Conservation (phyloP, 108 stramenopile genomes). For the Cyclostephanos invisitatus region DNA sequence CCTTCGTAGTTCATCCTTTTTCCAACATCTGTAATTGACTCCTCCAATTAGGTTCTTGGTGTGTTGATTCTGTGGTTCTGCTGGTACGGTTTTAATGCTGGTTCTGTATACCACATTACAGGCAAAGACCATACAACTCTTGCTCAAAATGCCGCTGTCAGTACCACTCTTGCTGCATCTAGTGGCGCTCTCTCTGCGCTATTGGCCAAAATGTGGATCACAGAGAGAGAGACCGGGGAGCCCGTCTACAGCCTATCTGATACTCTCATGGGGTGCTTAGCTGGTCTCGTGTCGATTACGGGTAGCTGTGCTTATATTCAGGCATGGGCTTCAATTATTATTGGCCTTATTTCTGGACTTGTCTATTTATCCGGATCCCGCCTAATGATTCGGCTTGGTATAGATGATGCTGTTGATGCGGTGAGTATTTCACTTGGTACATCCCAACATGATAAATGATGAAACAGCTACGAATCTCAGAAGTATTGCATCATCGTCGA, state of each 20-base stretch:
- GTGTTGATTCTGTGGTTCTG: slow-evolving; percentile 91
- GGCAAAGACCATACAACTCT: slow-evolving; percentile 49
- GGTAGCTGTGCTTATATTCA: slow-evolving; percentile 76
- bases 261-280: slow-evolving; percentile 54
- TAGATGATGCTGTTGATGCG: slow-evolving; percentile 96
- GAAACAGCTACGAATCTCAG: no score
- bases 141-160: slow-evolving; percentile 81
- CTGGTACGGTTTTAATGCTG: slow-evolving; percentile 95
- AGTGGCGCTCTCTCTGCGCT: slow-evolving; percentile 67
- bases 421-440: background rate
- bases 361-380: slow-evolving; percentile 68
- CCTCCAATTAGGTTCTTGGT: slow-evolving; percentile 43
- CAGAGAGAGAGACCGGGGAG: slow-evolving; percentile 22
- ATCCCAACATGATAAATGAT: background rate
- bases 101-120: slow-evolving; percentile 77
- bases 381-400: slow-evolving; percentile 57
- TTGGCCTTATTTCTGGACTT: slow-evolving; percentile 80
- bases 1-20: background rate
- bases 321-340: slow-evolving; percentile 82
- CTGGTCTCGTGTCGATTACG: slow-evolving; percentile 83
- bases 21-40: background rate
- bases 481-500: background rate
- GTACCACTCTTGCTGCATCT: slow-evolving; percentile 88
- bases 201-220: slow-evolving; percentile 60
- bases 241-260: slow-evolving; percentile 6